These are phyloP conservation scores for Trichosporon coremiiforme DNA, from an alignment of 1,284 basidiomycete species.

Conservation along the genomic window DNA sequence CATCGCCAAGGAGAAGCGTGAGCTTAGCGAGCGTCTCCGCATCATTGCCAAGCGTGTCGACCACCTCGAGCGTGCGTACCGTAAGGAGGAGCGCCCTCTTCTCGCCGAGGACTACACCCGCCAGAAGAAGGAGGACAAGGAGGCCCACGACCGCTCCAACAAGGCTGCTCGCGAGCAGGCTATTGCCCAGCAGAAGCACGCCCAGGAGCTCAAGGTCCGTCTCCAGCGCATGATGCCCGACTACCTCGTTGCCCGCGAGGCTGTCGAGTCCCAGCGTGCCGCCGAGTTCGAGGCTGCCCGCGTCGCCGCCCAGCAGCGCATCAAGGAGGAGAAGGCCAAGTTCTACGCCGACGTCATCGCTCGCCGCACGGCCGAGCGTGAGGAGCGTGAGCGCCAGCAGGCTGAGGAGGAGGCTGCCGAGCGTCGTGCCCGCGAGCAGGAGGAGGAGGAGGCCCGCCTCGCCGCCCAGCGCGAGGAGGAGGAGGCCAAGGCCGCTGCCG, in stretches of 20 bases:
- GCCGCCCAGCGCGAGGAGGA: constrained; percentile 44
- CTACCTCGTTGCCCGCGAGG: constrained; percentile 66
- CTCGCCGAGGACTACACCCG: constrained; percentile 83
- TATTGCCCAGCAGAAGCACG: constrained; percentile 67
- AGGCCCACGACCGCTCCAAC: constrained; percentile 70
- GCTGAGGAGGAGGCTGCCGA: constrained; percentile 67
- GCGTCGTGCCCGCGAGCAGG: constrained; percentile 60
- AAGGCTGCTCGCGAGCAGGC: constrained; percentile 66
- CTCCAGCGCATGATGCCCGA: constrained; percentile 75
- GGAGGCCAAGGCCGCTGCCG: constrained; percentile 43
- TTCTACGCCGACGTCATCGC: constrained; percentile 63
- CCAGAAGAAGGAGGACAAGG: constrained; percentile 76
- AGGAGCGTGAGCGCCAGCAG: constrained; percentile 59
- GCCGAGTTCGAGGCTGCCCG: constrained; percentile 70
- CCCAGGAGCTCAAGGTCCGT: constrained; percentile 75
- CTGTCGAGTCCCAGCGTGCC: constrained; percentile 67
- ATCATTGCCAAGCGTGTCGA: constrained; percentile 89
- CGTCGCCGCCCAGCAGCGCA: constrained; percentile 68
- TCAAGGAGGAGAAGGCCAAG: constrained; percentile 79
- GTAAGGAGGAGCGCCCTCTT: constrained; percentile 88
- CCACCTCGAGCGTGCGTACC: constrained; percentile 92
- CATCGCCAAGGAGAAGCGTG: constrained; percentile 94
- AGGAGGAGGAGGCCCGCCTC: constrained; percentile 48
- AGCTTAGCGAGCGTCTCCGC: constrained; percentile 79
- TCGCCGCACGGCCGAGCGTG: constrained; percentile 59